Conservation (phyloP, 768 basidiomycete genomes). For the Arthromyces matolae region DNA sequence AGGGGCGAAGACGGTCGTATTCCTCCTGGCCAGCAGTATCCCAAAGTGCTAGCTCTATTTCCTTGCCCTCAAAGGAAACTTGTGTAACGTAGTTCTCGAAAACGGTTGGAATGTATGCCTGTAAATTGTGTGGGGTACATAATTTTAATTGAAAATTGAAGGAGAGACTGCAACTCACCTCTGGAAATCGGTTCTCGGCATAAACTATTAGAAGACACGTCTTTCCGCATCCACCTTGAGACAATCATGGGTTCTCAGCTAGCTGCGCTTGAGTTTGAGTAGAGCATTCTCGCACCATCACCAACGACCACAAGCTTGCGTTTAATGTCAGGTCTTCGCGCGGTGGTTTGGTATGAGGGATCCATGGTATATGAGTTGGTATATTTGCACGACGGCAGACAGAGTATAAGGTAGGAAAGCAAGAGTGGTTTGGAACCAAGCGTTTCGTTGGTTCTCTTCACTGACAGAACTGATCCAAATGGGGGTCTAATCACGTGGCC, state of each 20-base stretch:
- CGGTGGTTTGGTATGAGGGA: slow-evolving; percentile 22
- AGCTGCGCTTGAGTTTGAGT: slow-evolving; percentile 2
- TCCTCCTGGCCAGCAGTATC: slow-evolving; percentile 98
- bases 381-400: slow-evolving; percentile 1
- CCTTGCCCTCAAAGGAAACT: slow-evolving; percentile 80
- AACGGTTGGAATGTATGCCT: slow-evolving; percentile 92
- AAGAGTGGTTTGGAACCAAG: background rate
- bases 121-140: slow-evolving; percentile 19
- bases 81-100: slow-evolving; percentile 94
- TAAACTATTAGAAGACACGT: slow-evolving; percentile 96
- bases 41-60: slow-evolving; percentile 96
- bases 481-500: slow-evolving; percentile 26
- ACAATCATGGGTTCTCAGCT: slow-evolving; percentile 15
- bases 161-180: slow-evolving; percentile 47
- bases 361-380: slow-evolving; percentile 23
- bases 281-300: slow-evolving; percentile 62
- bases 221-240: slow-evolving; percentile 80
- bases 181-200: slow-evolving; percentile 93
- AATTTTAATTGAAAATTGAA: slow-evolving; percentile 14
- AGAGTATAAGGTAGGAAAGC: slow-evolving; percentile 1
- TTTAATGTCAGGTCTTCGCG: slow-evolving; percentile 73
- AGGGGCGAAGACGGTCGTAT: slow-evolving; percentile 83
- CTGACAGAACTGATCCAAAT: background rate
- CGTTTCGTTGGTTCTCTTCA: background rate
- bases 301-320: slow-evolving; percentile 87